Evolutionary conservation across 1,284 basidiomycete genomes (phyloP).

Genomic region (Rhodofomes roseus): DNA sequence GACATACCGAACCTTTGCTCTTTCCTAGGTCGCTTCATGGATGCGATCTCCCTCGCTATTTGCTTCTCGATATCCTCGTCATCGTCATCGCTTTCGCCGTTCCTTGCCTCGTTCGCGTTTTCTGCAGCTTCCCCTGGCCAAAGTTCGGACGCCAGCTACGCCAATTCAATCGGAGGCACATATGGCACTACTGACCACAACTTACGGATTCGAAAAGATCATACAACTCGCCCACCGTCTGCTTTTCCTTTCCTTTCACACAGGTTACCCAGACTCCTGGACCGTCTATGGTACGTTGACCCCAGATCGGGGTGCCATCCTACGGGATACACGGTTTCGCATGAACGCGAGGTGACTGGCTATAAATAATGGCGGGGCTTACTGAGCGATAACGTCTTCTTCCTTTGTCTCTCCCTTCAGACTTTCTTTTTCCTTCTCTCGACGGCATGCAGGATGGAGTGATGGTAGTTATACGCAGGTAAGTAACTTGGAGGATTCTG

Average conservation of each 20-base stretch:
- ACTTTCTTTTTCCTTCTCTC: conserved; percentile 22
- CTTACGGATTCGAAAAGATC: conserved; percentile 74
- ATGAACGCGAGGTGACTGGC: background rate
- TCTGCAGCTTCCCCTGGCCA: conserved; percentile 48
- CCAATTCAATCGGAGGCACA: background rate
- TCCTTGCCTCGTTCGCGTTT: conserved; percentile 6
- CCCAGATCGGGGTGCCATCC: conserved; percentile 67
- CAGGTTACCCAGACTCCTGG: conserved; percentile 82
- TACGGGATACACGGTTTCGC: conserved; percentile 16
- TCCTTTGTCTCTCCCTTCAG: conserved; percentile 20
- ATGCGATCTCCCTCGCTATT: conserved; percentile 64
- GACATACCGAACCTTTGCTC: conserved; percentile 63
- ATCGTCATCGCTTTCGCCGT: conserved; percentile 28
- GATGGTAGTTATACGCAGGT: too few species aligned
- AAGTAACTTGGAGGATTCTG: too few species aligned
- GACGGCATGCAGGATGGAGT: background rate
- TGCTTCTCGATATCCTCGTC: conserved; percentile 56
- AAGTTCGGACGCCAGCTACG: conserved; percentile 61
- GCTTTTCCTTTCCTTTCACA: conserved; percentile 76
- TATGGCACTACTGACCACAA: background rate
- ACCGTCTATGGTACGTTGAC: conserved; percentile 61
- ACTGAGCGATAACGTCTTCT: conserved; percentile 24
- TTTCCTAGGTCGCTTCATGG: conserved; percentile 61
- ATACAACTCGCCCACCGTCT: conserved; percentile 69
- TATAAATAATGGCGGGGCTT: conserved; percentile 4